These are phyloP conservation scores for Phytopythium litorale DNA, from an alignment of 352 stramenopile species.

Conservation along the genomic window DNA sequence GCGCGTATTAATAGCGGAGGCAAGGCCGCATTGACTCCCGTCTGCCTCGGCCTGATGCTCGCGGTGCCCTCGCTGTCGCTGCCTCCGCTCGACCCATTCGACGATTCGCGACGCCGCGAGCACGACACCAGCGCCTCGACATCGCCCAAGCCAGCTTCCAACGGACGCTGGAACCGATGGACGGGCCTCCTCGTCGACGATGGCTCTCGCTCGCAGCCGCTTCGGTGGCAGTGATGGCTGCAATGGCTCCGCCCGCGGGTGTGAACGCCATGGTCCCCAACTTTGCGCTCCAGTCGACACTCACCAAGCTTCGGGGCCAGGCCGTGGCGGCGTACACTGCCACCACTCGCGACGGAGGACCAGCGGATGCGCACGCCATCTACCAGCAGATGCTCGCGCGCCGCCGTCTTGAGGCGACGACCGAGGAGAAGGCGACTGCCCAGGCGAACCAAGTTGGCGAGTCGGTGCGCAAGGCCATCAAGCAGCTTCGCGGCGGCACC, in stretches of 20 bases:
- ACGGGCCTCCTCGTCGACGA: neutral
- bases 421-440: slow-evolving; percentile 16
- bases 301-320: neutral
- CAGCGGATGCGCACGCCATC: neutral
- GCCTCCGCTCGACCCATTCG: neutral
- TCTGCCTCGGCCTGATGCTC: neutral
- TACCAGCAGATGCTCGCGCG: neutral
- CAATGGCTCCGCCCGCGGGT: too few species aligned
- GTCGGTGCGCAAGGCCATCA: slow-evolving; percentile 53
- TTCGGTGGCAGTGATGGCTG: neutral
- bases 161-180: neutral
- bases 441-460: slow-evolving; percentile 47
- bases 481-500: slow-evolving; percentile 52
- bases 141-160: neutral
- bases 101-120: neutral
- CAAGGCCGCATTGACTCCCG: neutral
- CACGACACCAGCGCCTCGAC: neutral
- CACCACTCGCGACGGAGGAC: neutral
- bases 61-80: neutral
- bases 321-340: neutral
- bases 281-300: neutral
- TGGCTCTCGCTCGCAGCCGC: neutral
- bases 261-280: neutral
- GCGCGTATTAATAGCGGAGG: neutral
- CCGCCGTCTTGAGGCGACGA: neutral